Conservation (phyloP, 2,329 filamentous ascomycete genomes). For the Tolypocladium guangdongense region DNA sequence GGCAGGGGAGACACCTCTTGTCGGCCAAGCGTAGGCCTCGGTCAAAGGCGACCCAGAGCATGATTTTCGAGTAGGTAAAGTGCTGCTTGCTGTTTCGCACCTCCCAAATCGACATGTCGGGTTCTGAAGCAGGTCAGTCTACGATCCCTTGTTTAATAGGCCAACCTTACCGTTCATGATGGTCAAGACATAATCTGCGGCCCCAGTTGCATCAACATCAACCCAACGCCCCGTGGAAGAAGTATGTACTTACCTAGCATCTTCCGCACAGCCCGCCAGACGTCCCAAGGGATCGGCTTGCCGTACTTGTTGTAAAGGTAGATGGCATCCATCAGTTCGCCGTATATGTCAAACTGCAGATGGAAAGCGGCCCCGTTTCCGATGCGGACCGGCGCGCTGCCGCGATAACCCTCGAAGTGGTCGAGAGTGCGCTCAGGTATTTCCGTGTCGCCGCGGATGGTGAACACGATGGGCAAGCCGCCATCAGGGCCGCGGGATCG, state of each 20-base stretch:
- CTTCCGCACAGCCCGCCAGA: conserved; percentile 60
- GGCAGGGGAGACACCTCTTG: conserved; percentile 66
- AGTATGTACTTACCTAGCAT: conserved; percentile 36
- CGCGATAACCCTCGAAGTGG: conserved; percentile 63
- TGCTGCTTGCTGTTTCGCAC: conserved; percentile 65
- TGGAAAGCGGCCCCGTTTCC: conserved; percentile 70
- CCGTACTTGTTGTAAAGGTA: conserved; percentile 74
- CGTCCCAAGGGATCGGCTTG: conserved; percentile 65
- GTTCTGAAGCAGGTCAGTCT: conserved; percentile 28
- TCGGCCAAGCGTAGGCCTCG: conserved; percentile 62
- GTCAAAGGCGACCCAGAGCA: conserved; percentile 76
- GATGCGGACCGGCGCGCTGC: conserved; percentile 61
- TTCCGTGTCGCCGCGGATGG: conserved; percentile 62
- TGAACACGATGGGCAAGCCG: conserved; percentile 71
- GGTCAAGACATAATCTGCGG: conserved; percentile 54
- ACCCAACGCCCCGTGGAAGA: no score
- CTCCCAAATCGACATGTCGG: conserved; percentile 80
- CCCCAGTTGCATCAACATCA: neutral
- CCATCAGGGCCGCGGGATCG: conserved; percentile 48
- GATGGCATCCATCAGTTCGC: conserved; percentile 66
- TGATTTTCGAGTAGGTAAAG: conserved; percentile 73
- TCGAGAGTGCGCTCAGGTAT: conserved; percentile 59
- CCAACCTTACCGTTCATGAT: conserved; percentile 44
- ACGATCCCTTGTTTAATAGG: neutral
- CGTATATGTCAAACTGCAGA: conserved; percentile 70